Percentiles rank a stretch among this genome's conserved stretches.
phyloP scores from a whole-genome alignment of 768 basidiomycete species.

The Russula vinacea region DNA sequence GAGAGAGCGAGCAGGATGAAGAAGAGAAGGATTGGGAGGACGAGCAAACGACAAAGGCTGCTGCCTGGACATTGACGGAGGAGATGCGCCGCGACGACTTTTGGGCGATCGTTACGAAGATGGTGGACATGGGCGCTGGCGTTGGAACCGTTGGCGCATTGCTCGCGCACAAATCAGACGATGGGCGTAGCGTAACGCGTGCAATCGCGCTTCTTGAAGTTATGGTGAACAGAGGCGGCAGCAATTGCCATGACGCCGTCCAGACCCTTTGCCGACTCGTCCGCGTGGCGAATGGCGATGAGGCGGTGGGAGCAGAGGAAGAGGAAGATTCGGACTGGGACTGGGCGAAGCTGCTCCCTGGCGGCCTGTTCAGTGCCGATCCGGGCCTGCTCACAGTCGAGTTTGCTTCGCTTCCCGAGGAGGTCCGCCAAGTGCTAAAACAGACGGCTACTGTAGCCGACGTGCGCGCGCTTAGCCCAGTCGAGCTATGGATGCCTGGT shows the following conservation, averaged over 20 bases:
- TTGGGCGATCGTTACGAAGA: conserved; percentile 50
- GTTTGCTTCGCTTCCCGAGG: conserved; percentile 44
- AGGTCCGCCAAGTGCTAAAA: conserved; percentile 52
- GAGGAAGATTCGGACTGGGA: conserved; percentile 42
- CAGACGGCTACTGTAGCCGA: conserved; percentile 53
- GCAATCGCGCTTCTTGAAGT: conserved; percentile 49
- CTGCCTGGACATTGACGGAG: conserved; percentile 31
- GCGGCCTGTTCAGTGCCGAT: conserved; percentile 52
- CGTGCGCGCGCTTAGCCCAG: conserved; percentile 52
- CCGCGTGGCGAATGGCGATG: conserved; percentile 24
- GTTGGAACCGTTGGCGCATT: conserved; percentile 54
- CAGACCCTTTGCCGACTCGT: conserved; percentile 47
- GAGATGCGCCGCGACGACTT: conserved; percentile 35
- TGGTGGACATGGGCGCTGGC: conserved; percentile 60
- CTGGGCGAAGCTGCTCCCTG: conserved; percentile 48
- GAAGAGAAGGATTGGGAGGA: conserved; percentile 31
- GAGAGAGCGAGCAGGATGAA: conserved; percentile 29
- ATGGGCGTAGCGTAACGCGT: conserved; percentile 44
- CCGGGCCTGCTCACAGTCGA: conserved; percentile 57
- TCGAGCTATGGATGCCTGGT: conserved; percentile 54
- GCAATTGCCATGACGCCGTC: conserved; percentile 53
- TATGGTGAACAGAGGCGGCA: conserved; percentile 57
- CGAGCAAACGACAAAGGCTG: not conserved
- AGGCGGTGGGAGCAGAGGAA: conserved; percentile 5
- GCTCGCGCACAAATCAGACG: conserved; percentile 38